Percentiles rank a stretch among this genome's conserved stretches.
Evolutionary conservation across 768 basidiomycete species (phyloP).

Genomic region (Sistotremastrum niveocremeum): DNA sequence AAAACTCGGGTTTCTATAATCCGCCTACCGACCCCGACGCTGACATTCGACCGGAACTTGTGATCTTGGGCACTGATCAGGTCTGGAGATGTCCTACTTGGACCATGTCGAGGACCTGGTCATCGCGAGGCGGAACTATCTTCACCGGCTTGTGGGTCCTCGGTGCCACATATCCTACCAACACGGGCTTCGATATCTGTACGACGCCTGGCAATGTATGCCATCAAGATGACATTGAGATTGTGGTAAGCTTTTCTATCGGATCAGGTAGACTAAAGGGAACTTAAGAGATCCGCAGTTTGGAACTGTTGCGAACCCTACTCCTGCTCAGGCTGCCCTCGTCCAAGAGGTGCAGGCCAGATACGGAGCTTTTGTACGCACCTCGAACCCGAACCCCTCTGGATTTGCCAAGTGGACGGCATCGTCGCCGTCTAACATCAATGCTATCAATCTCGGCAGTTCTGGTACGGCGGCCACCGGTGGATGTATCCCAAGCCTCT

Average conservation of each 20-base stretch:
- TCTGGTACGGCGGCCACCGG: conserved; percentile 35
- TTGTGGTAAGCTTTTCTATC: conserved; percentile 28
- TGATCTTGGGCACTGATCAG: conserved; percentile 51
- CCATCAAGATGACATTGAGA: conserved; percentile 74
- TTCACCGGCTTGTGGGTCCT: conserved; percentile 52
- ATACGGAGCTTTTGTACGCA: conserved; percentile 51
- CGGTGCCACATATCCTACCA: conserved; percentile 62
- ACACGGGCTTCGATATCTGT: conserved; percentile 43
- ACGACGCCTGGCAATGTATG: conserved; percentile 44
- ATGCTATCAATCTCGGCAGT: conserved; percentile 50
- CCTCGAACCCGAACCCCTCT: conserved; percentile 41
- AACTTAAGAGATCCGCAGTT: conserved; percentile 24
- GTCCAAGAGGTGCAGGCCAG: conserved; percentile 54
- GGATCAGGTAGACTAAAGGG: conserved; percentile 2
- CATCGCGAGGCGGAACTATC: conserved; percentile 45
- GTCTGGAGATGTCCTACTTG: conserved; percentile 58
- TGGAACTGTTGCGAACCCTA: conserved; percentile 46
- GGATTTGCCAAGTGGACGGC: conserved; percentile 35
- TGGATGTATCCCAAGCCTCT: conserved; percentile 52
- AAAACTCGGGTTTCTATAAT: conserved; percentile 35
- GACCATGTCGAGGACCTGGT: conserved; percentile 60
- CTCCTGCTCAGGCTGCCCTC: conserved; percentile 40
- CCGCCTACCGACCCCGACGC: conserved; percentile 15
- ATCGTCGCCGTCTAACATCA: conserved; percentile 36
- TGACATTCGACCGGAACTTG: conserved; percentile 36